These are phyloP conservation scores for Geotrichum klebahnii DNA, from an alignment of 1,139 yeast genomes.

Conservation along the genomic window DNA sequence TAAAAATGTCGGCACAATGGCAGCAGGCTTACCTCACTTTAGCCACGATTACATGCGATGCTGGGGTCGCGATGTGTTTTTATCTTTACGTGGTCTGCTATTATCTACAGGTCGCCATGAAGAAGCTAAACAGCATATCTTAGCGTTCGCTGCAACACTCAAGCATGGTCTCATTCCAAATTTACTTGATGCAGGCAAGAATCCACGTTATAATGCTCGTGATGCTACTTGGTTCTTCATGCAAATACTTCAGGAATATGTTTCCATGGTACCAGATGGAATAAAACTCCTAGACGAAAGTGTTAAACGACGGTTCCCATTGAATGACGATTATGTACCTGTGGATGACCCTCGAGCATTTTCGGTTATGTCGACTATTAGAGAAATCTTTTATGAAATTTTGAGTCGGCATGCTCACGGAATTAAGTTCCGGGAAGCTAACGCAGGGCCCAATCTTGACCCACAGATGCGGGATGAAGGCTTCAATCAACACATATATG, in stretches of 20 bases:
- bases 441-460: constrained; percentile 85
- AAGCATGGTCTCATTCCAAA: constrained; percentile 96
- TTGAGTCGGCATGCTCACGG: constrained; percentile 83
- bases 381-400: constrained; percentile 78
- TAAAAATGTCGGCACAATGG: constrained; percentile 62
- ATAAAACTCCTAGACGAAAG: constrained; percentile 59
- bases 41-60: constrained; percentile 89
- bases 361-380: constrained; percentile 60
- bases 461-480: constrained; percentile 92
- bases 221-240: constrained; percentile 96
- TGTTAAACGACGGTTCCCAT: constrained; percentile 81
- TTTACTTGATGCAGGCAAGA: constrained; percentile 83
- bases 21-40: constrained; percentile 96
- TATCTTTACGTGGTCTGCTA: constrained; percentile 76
- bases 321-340: constrained; percentile 74
- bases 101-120: constrained; percentile 72
- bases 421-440: constrained; percentile 84
- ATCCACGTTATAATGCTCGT: constrained; percentile 92
- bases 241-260: constrained; percentile 82
- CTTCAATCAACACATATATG: constrained; percentile 71
- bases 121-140: constrained; percentile 75
- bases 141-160: constrained; percentile 84
- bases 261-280: constrained; percentile 65
- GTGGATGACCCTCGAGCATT: constrained; percentile 72
- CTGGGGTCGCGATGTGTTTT: constrained; percentile 97